Base-by-base conservation (phyloP, 75 land plant genomes). In the Pinus tabuliformis region DNA sequence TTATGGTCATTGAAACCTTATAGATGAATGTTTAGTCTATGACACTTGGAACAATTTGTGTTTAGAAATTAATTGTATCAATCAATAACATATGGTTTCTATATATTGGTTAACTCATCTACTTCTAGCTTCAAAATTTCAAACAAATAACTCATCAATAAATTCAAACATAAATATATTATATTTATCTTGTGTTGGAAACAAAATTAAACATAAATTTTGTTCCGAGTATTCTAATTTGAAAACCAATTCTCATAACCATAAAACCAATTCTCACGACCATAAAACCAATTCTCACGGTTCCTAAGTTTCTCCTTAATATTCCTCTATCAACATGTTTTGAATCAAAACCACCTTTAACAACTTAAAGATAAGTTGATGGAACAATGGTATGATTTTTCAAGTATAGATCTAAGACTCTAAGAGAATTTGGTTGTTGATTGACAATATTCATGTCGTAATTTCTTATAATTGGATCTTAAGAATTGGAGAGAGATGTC, bases 101-200 rank as follows among this genome's bases (percentile, higher is more conserved):
- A 26, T 36, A 92, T 82, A 17, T 68, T 83, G 59, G 65, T 83
- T 6, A 94, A 77, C 76, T 84, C 98, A 33, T 89, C 89, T n/a
- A 92, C 95, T 80, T 97, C 98, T 78, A 73, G 81, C 78, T 85
- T 72, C 26, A 78, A 65, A 74, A 86, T 78, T 37, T 94, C 93
- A 82, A 97, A 97, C 75, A 89, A 75, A 75, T 94, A 97, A 86
- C 99, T 96, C 88, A 72, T 63, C 5, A 78, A 18, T 45, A 65
- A 8, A 57, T 59, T 22, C 42, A 57, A 15, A 58, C 18, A 56
- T 42, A 49, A 33, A 70, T 13, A 30, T n/a, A n/a, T n/a, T n/a
- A n/a, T n/a, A n/a, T n/a, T 74, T 6, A 15, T 13, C 15, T 61
- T 59, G 30, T 13, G 17, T 58, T 13, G 7, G 3, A 30, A 33